A percentile compares a stretch with the other conserved stretches of the same genome.
Conservation (phyloP, 257 asterid genomes). For the Solanum virginianum region DNA sequence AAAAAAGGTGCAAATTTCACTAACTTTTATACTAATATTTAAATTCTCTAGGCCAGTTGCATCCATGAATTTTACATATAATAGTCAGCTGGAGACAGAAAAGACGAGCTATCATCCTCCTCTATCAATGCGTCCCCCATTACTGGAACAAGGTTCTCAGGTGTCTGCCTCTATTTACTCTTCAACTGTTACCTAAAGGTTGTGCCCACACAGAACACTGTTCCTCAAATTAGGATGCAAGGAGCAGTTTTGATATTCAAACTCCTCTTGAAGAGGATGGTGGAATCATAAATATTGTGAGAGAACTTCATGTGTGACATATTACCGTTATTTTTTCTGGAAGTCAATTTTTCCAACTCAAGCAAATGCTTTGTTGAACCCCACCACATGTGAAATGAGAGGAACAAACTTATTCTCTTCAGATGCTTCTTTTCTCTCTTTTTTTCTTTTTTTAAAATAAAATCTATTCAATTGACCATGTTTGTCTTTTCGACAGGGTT, state of each 20-base stretch:
- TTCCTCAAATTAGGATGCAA: neutral
- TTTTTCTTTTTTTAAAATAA: neutral
- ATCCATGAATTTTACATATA: constrained; percentile 10
- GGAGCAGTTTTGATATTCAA: neutral
- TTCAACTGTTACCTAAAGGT: neutral
- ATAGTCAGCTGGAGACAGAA: constrained; percentile 14
- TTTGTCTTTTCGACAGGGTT: constrained; percentile 52
- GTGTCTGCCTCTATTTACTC: constrained; percentile 20
- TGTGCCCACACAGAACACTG: neutral
- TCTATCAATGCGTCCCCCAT: constrained; percentile 18
- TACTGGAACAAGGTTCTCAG: constrained; percentile 43
- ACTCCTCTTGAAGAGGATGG: neutral
- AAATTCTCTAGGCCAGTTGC: constrained; percentile 7
- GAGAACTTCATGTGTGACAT: neutral
- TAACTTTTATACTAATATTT: neutral
- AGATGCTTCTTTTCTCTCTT: neutral
- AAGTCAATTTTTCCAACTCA: neutral
- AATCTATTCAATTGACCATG: neutral
- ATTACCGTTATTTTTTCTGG: neutral
- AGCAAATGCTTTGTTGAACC: neutral
- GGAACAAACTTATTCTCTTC: neutral
- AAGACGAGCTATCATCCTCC: constrained; percentile 24
- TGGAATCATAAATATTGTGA: neutral
- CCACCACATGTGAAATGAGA: neutral
- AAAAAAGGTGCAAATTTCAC: neutral